Evolutionary conservation across 805 yeast genomes (phyloP), one percentile per base, ranked within the genome.

Genomic region (Wickerhamiella musiphila): DNA sequence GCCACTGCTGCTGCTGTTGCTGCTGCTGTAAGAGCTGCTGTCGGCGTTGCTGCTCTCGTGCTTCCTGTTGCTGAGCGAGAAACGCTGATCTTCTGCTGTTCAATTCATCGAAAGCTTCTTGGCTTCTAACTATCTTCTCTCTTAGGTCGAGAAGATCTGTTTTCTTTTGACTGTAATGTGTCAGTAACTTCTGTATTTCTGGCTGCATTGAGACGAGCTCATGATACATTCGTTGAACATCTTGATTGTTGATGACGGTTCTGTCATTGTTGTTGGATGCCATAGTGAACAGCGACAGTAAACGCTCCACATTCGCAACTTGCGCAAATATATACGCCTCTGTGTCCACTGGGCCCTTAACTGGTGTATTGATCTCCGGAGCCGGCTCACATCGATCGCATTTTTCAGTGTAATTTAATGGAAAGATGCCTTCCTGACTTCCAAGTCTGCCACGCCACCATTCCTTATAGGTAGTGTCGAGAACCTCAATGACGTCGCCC

Each of bases 371-470:
- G n/a, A 12, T 19, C 26, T 13, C 8, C 17, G 1, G 13, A 13
- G 19, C 21, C 14, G 32, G 21, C 24, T 16, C 16, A 23, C 30
- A 22, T 8, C 18, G 11, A 17, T 17, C 12, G 5, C 6, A 7
- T 6, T 28, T 18, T 18, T 31, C 25, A 1, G 90, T 96, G 48
- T 90, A 86, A 51, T 86, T 86, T 36, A 79, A 65, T 0, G 98
- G 98, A 54, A 86, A 83, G 10, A 90, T 75, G 13, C 98, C 98
- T 31, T 72, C 63, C 34, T 65, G 66, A 1, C 94, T 94, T 34
- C 68, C 64, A 32, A 86, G 56, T 5, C 86, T 69, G 11, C 98
- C 98, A 42, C 81, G 66, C 76, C 94, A 79, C 98, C 98, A 86
- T 48, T 86, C 96, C 39, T 79, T 65, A 51, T 83, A 84, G 5